phyloP scores from a whole-genome alignment of 139 green algal species.

The Asterochloris sp. region DNA sequence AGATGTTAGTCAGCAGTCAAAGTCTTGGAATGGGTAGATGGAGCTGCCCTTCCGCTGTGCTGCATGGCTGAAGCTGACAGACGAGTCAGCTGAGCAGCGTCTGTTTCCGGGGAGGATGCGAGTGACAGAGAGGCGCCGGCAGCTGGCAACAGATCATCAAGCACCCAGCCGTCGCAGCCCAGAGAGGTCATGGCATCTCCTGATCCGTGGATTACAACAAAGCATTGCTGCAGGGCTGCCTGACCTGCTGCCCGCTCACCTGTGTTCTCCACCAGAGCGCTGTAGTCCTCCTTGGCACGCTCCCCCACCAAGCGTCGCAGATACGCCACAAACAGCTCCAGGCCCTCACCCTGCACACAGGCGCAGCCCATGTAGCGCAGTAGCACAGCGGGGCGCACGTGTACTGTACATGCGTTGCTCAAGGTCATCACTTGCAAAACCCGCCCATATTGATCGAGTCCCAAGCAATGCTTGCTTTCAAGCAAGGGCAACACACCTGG shows the following conservation, averaged over 20 bases:
- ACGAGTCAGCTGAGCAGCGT: too few relatives aligned
- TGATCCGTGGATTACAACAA: too few relatives aligned
- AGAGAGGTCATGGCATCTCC: too few relatives aligned
- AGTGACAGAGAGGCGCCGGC: too few relatives aligned
- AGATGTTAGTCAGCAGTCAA: not conserved
- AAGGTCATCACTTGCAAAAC: not conserved
- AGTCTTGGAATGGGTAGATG: not conserved
- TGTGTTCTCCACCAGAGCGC: slow-evolving; percentile 41
- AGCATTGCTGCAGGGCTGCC: too few relatives aligned
- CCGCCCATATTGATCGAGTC: not conserved
- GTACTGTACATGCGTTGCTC: not conserved
- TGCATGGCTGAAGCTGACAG: not conserved
- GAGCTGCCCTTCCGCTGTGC: not conserved
- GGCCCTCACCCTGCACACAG: slow-evolving; percentile 55
- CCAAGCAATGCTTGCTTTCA: not conserved
- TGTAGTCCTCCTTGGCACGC: slow-evolving; percentile 53
- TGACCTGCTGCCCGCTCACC: slow-evolving; percentile 9
- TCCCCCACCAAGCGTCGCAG: slow-evolving; percentile 40
- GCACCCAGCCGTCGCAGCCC: too few relatives aligned
- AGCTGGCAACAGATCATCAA: too few relatives aligned
- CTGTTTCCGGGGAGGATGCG: too few relatives aligned
- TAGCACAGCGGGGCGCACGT: too few relatives aligned
- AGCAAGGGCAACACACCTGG: slow-evolving; percentile 24
- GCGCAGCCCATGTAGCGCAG: too few relatives aligned
- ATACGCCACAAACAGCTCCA: slow-evolving; percentile 60